phyloP scores from a whole-genome alignment of 805 yeast genomes.

The Ogataea paraovalis region DNA sequence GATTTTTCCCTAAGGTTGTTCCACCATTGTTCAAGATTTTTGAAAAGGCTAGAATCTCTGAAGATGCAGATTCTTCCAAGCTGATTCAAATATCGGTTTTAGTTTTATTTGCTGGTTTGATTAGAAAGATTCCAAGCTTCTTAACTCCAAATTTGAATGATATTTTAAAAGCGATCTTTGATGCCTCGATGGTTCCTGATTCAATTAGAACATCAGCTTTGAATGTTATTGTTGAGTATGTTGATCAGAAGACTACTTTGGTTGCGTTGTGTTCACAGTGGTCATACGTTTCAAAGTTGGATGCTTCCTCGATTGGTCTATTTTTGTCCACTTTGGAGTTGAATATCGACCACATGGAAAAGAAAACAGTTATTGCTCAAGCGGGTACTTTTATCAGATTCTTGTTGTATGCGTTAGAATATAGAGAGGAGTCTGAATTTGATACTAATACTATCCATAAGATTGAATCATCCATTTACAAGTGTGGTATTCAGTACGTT shows the following conservation, averaged over 20 bases:
- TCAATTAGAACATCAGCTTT: slow-evolving; percentile 59
- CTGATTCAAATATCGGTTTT: slow-evolving; percentile 67
- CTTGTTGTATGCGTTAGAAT: slow-evolving; percentile 66
- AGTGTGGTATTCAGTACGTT: slow-evolving; percentile 70
- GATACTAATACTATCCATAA: slow-evolving; percentile 74
- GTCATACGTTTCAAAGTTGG: slow-evolving; percentile 37
- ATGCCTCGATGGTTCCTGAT: slow-evolving; percentile 55
- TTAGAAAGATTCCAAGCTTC: slow-evolving; percentile 84
- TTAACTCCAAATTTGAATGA: slow-evolving; percentile 64
- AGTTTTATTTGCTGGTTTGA: slow-evolving; percentile 65
- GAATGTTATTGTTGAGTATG: slow-evolving; percentile 56
- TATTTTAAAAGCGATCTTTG: slow-evolving; percentile 55
- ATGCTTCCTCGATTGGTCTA: slow-evolving; percentile 57
- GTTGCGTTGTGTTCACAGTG: slow-evolving; percentile 62
- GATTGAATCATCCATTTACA: slow-evolving; percentile 72
- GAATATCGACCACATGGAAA: slow-evolving; percentile 62
- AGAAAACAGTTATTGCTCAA: slow-evolving; percentile 70
- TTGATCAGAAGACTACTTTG: slow-evolving; percentile 63
- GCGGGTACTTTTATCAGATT: slow-evolving; percentile 66
- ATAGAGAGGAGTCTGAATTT: slow-evolving; percentile 55
- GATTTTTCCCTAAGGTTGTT: slow-evolving; percentile 78
- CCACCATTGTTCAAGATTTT: slow-evolving; percentile 68
- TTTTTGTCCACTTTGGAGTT: slow-evolving; percentile 64
- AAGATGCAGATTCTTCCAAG: slow-evolving; percentile 27
- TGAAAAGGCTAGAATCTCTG: slow-evolving; percentile 32